These are phyloP conservation scores for Chaetomium sp. DNA, from an alignment of 2,329 filamentous ascomycete species.

Conservation along the genomic window DNA sequence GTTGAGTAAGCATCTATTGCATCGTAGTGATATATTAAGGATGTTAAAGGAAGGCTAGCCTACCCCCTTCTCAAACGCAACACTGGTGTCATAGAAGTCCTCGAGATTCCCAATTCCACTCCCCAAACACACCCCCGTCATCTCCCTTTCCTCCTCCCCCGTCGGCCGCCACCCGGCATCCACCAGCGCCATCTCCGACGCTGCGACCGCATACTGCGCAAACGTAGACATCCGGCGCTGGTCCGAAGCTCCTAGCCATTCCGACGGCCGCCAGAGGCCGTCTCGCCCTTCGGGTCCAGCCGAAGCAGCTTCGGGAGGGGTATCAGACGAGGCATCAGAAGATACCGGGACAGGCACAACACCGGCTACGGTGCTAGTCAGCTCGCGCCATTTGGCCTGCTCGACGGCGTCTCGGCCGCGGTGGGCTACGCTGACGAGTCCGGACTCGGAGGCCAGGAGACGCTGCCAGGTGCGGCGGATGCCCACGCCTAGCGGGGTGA, in stretches of 20 bases:
- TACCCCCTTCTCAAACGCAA: constrained; percentile 69
- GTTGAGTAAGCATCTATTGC: background rate
- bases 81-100: constrained; percentile 77
- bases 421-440: constrained; percentile 66
- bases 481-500: constrained; percentile 79
- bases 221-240: constrained; percentile 82
- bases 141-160: constrained; percentile 57
- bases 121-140: constrained; percentile 84
- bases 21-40: background rate
- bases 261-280: constrained; percentile 40
- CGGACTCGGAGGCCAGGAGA: constrained; percentile 71
- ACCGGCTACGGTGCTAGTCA: constrained; percentile 82
- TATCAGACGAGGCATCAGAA: constrained; percentile 42
- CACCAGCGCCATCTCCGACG: constrained; percentile 74
- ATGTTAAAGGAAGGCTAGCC: constrained; percentile 26
- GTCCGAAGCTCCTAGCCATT: constrained; percentile 49
- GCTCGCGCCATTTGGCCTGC: constrained; percentile 53
- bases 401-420: constrained; percentile 39
- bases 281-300: constrained; percentile 20
- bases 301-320: constrained; percentile 30
- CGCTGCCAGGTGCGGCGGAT: constrained; percentile 72
- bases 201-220: constrained; percentile 84
- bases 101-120: constrained; percentile 94
- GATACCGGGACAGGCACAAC: constrained; percentile 58
- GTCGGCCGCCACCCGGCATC: constrained; percentile 73